Base-by-base conservation (phyloP, 2,329 filamentous ascomycete genomes). In the Chaetomium sp. region DNA sequence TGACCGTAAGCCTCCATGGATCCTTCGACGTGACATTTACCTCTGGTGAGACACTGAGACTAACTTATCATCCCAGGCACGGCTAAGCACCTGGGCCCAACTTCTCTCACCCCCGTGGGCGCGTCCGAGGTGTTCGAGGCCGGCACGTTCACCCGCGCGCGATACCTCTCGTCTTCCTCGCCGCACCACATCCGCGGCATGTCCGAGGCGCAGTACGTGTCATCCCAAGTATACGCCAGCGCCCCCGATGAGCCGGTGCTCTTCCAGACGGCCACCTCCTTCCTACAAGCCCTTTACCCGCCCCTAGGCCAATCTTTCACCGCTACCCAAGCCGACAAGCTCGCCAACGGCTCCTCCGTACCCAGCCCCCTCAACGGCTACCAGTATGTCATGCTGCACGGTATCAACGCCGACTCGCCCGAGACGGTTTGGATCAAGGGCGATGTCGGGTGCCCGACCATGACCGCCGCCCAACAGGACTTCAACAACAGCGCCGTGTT, bases 211-310 rank as follows among this genome's bases (percentile, higher is more conserved):
- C 66, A 84, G 3, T 87, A 88, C 67, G 81, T 84, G 55, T 74
- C 84, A 19, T 79, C 79, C 2, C 89, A 96, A 74, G 75, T 96
- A 62, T 78, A 76, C 54, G 82, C 89, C 53, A 85, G 83, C 11
- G 80, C 90, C 0, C 89, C 91, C 0, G 73, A 80, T 53, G 88
- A 95, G 70, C 79, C 78, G 41, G 89, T 96, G 14, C 79, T 96
- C 35, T 86, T 91, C 69, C 88, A 82, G 72, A 92, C 89, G 2
- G 89, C 89, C 56, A 77, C 81, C 46, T 87, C 82, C 36, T 96
- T 95, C 74, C 73, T 92, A 35, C 91, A 96, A 73, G 90, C 85
- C 35, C 77, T 96, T 19, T 96, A 96, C 68, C 91, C 91, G 8
- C 89, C 91, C 1, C 82, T 85, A 1, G 83, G 83, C 55, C 60